Conservation (phyloP, 192 early-diverging fungal genomes). For the Chytriomyces hyalinus region DNA sequence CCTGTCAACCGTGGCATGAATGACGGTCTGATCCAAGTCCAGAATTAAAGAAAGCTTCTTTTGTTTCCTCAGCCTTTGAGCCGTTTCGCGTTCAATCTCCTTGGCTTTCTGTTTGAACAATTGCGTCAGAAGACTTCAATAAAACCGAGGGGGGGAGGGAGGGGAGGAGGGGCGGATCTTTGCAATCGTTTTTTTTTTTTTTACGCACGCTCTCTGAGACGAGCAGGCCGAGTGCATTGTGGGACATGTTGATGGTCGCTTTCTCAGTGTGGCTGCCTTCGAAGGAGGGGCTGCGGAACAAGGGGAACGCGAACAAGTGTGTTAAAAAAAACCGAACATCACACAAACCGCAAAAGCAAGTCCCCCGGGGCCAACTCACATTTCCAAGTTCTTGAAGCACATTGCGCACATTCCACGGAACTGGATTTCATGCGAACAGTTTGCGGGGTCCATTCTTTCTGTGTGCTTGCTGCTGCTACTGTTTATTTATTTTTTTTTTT, state of each 20-base stretch:
- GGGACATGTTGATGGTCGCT: constrained; percentile 80
- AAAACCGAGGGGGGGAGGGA: no score
- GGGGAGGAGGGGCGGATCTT: no score
- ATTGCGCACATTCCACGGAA: constrained; percentile 79
- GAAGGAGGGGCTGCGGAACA: constrained; percentile 32
- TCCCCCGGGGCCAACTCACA: no score
- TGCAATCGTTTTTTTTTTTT: not conserved
- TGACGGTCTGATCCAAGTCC: constrained; percentile 97
- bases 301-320: constrained; percentile 11
- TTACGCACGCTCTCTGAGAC: constrained; percentile 62
- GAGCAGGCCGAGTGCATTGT: constrained; percentile 71
- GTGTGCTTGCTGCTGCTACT: no score
- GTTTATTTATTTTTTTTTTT: no score
- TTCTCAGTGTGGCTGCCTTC: constrained; percentile 57
- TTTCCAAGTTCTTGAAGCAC: constrained; percentile 75
- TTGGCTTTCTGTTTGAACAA: constrained; percentile 62
- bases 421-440: constrained; percentile 65
- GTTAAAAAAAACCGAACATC: no score
- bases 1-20: constrained; percentile 87
- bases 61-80: constrained; percentile 64
- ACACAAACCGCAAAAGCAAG: no score
- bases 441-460: no score
- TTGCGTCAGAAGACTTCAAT: no score
- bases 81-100: constrained; percentile 71
- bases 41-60: constrained; percentile 87